Conservation (phyloP, 768 basidiomycete species). For the Boletus edulis region DNA sequence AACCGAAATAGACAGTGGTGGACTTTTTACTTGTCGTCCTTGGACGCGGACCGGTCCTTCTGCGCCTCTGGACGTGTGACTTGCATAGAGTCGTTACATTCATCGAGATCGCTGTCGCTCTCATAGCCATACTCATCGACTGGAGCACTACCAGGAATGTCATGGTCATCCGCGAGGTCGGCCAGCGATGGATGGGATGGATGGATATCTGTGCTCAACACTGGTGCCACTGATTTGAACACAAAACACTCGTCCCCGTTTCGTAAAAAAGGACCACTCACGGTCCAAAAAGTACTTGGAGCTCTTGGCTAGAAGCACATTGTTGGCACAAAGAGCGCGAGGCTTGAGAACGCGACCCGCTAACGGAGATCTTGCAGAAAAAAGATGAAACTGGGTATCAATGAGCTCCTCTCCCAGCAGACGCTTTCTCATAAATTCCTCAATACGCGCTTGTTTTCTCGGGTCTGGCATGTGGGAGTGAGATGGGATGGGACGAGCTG, state of each 20-base stretch:
- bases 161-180: background rate
- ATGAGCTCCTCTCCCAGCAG: slow-evolving; percentile 26
- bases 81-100: background rate
- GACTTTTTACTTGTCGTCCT: too few species aligned
- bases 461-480: background rate
- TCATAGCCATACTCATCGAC: background rate
- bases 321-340: slow-evolving; percentile 29
- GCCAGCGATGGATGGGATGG: background rate
- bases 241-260: too few species aligned
- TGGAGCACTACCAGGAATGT: background rate
- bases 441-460: slow-evolving; percentile 10
- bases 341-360: slow-evolving; percentile 12
- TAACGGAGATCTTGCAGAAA: slow-evolving; percentile 9
- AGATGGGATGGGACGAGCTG: background rate
- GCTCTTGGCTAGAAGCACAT: slow-evolving; percentile 20
- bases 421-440: slow-evolving; percentile 22
- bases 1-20: too few species aligned
- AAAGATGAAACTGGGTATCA: slow-evolving; percentile 32
- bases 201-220: background rate
- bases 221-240: background rate
- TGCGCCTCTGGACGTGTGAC: too few species aligned
- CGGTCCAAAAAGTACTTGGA: slow-evolving; percentile 23
- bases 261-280: too few species aligned
- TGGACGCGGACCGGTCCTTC: too few species aligned
- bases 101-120: background rate